phyloP scores from a whole-genome alignment of 306 rosid species.

The Castanea mollissima region DNA sequence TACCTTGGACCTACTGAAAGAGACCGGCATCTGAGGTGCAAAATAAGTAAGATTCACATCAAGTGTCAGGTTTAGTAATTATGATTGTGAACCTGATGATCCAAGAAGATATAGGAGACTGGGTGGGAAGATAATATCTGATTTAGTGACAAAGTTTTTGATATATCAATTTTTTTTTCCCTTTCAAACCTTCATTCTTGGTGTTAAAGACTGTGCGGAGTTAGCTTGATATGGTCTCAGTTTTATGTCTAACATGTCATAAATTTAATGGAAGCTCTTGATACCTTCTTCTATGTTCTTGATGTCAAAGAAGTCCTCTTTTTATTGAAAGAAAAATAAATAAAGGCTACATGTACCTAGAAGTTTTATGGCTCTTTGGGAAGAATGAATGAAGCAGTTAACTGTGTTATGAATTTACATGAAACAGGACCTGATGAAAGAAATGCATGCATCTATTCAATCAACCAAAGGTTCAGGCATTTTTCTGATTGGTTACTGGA shows the following conservation, averaged over 20 bases:
- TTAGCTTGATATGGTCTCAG: neutral
- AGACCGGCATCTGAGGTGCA: neutral
- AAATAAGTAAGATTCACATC: neutral
- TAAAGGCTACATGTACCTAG: neutral
- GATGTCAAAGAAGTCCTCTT: neutral
- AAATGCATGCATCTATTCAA: constrained; percentile 55
- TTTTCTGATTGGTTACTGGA: constrained; percentile 92
- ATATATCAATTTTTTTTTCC: neutral
- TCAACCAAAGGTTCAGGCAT: constrained; percentile 77
- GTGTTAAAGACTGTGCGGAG: neutral
- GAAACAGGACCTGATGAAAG: constrained; percentile 54
- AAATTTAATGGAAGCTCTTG: neutral
- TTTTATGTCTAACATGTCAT: neutral
- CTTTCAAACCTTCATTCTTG: neutral
- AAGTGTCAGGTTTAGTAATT: neutral
- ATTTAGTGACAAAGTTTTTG: neutral
- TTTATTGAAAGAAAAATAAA: too few species aligned
- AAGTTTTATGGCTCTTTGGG: neutral
- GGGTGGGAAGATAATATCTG: neutral
- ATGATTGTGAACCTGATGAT: neutral
- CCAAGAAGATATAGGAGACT: neutral
- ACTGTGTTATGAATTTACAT: constrained; percentile 32
- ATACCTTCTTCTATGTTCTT: neutral
- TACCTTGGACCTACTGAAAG: neutral
- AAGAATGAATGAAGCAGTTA: constrained; percentile 23